Percentiles rank a stretch among this genome's conserved stretches.
Evolutionary conservation across 1,284 basidiomycete species (phyloP).

Genomic region (Mycena citricolor): DNA sequence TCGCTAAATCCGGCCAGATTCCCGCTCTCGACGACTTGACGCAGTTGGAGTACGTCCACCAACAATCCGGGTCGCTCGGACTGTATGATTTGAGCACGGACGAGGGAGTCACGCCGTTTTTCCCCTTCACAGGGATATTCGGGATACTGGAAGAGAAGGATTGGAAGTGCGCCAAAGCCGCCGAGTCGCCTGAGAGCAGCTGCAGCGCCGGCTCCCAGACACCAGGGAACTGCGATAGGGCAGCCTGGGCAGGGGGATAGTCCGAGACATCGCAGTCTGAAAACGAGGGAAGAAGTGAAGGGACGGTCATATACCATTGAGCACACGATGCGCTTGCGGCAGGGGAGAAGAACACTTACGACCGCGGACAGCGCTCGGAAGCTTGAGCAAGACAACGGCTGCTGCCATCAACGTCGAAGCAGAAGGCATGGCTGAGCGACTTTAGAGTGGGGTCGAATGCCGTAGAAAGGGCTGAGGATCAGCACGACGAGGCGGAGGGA

Average conservation of each 20-base stretch:
- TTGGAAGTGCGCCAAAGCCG: conserved; percentile 5
- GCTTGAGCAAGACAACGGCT: no score
- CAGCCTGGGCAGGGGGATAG: conserved; percentile 9
- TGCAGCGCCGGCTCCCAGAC: conserved; percentile 3
- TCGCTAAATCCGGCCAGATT: background rate
- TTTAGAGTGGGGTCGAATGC: no score
- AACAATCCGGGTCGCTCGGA: conserved; percentile 1
- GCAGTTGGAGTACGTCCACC: background rate
- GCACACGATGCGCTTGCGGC: no score
- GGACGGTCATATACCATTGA: no score
- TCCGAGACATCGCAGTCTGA: conserved; percentile 11
- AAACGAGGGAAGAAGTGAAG: no score
- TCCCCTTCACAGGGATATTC: conserved; percentile 11
- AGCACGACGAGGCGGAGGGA: no score
- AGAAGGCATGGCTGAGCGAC: no score
- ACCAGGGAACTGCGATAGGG: conserved; percentile 5
- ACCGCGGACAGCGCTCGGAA: no score
- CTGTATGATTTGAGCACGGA: background rate
- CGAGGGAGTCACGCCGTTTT: background rate
- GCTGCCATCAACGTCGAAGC: no score
- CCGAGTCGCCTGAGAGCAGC: conserved; percentile 7
- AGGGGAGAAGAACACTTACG: no score
- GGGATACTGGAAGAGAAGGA: conserved; percentile 13
- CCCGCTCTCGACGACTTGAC: background rate
- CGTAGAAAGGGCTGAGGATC: no score